Evolutionary conservation across 1,139 yeast species (phyloP).

Genomic region (Taphrina populina): DNA sequence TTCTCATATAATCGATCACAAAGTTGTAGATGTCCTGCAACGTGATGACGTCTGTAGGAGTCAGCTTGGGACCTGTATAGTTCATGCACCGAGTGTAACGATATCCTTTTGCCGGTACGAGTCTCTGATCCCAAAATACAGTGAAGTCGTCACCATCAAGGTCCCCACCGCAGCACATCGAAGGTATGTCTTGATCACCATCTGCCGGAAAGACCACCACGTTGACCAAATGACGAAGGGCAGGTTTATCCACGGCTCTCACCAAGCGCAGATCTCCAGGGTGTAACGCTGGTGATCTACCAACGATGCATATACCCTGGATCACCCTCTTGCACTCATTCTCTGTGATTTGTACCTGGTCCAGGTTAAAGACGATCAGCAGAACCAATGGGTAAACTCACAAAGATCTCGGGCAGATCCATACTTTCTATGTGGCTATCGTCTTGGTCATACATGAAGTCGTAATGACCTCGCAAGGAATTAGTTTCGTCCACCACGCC

Average conservation of each 20-base stretch:
- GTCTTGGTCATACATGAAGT: conserved; percentile 18
- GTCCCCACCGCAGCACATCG: conserved; percentile 38
- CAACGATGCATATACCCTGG: conserved; percentile 34
- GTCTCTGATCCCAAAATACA: conserved; percentile 35
- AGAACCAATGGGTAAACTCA: background rate
- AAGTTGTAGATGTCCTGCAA: conserved; percentile 28
- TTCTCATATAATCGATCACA: conserved; percentile 34
- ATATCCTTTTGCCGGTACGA: conserved; percentile 34
- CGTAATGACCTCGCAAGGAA: conserved; percentile 32
- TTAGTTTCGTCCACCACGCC: conserved; percentile 36
- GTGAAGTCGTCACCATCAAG: conserved; percentile 37
- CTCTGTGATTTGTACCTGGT: conserved; percentile 14
- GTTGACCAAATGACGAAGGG: conserved; percentile 30
- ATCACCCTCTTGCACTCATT: conserved; percentile 16
- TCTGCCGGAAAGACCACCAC: conserved; percentile 35
- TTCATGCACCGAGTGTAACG: conserved; percentile 25
- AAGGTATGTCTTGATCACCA: conserved; percentile 35
- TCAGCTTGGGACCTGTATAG: conserved; percentile 15
- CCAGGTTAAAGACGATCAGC: background rate
- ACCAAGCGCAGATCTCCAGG: conserved; percentile 37
- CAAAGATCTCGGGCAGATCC: conserved; percentile 35
- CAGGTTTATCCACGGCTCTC: conserved; percentile 33
- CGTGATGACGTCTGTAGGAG: background rate
- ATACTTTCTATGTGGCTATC: conserved; percentile 1
- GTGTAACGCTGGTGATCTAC: conserved; percentile 35